phyloP scores from a whole-genome alignment of 2,329 filamentous ascomycete genomes.

The Emmonsia crescens region DNA sequence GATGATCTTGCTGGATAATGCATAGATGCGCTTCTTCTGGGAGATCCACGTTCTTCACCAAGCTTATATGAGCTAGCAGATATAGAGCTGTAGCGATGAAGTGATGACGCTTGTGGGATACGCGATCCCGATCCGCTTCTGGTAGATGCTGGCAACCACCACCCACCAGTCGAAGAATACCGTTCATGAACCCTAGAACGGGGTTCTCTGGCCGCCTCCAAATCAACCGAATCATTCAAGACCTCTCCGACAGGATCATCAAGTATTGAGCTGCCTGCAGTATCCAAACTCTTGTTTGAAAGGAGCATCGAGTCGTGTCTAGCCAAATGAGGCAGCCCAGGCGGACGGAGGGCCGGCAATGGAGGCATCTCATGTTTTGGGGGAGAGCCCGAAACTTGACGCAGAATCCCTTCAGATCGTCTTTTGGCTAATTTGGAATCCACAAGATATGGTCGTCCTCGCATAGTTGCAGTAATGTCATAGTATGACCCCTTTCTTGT shows the following conservation, averaged over 20 bases:
- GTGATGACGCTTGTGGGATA: background rate
- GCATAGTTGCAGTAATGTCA: background rate
- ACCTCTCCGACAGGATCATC: background rate
- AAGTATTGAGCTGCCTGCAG: conserved; percentile 5
- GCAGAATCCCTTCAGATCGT: background rate
- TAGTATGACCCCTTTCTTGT: background rate
- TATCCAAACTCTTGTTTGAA: conserved; percentile 5
- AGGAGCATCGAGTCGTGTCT: background rate
- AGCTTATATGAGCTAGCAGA: background rate
- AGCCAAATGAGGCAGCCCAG: background rate
- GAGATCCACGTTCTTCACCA: background rate
- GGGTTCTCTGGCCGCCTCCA: background rate
- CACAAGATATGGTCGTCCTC: background rate
- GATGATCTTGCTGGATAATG: background rate
- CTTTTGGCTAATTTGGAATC: background rate
- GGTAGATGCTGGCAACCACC: background rate
- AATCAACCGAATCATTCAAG: background rate
- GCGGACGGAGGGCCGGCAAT: background rate
- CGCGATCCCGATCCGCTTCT: background rate
- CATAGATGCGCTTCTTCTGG: background rate
- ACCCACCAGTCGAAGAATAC: background rate
- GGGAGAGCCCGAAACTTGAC: conserved; percentile 1
- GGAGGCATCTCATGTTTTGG: conserved; percentile 3
- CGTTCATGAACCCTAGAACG: background rate
- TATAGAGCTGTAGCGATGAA: background rate